Evolutionary conservation across 2,329 filamentous ascomycete species (phyloP), one percentile per base, ranked within the genome.

Genomic region (Rutstroemia sydowiana): DNA sequence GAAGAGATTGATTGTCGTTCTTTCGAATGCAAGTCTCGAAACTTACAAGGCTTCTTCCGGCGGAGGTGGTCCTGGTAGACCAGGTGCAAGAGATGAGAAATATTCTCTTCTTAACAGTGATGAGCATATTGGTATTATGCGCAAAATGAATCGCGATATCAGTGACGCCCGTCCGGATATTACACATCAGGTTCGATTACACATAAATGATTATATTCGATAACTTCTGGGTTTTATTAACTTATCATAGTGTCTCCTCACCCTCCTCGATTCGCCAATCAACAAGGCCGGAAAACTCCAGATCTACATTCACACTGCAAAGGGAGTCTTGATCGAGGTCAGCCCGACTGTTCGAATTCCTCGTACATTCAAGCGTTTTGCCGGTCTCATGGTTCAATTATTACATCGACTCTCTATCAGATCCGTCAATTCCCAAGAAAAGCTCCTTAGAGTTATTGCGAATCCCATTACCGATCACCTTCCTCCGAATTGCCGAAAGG

Each of bases 131-230:
- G 93, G 93, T 57, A 87, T 97, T 59, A 95, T 98, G 90, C 86
- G 93, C 66, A 98, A 97, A 77, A 97, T 97, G 92, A 95, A 95
- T 69, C 81, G 93, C 63, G 93, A 98, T 69, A 97, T 98, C 60
- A 96, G 91, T 69, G 93, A 98, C 71, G 93, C 93, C 55, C 84
- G 93, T 62, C 93, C 93, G 41, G 93, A 98, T 71, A 98, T 98
- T 65, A 95, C 93, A 42, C 93, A 98, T 70, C 93, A 97, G 88
- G 92, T 96, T 75, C 66, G 80, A 70, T 56, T 60, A 51, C 50
- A 37, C 51, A 39, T 49, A 50, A 57, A 44, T 58, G 55, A 59
- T 63, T 55, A 49, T 51, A 53, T 52, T 54, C 21, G n/a, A 18
- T 18, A 40, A 1, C 10, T 23, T 37, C 41, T 14, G 36, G 20